phyloP scores from a whole-genome alignment of 495 filamentous ascomycete genomes.

The Glarea lozoyensis region DNA sequence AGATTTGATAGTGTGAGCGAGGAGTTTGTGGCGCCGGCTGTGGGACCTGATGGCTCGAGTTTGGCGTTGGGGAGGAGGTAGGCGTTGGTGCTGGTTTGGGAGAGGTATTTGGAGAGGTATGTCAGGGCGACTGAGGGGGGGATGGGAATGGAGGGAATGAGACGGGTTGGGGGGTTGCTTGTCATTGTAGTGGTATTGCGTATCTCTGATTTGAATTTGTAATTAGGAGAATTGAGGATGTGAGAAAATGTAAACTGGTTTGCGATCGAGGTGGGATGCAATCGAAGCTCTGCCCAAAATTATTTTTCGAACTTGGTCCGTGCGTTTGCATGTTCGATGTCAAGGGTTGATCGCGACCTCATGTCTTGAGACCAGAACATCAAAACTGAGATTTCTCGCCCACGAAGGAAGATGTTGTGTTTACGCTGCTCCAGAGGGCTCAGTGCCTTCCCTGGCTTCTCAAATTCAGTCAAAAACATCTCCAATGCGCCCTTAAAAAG shows the following conservation, averaged over 20 bases:
- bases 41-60: slow-evolving; percentile 51
- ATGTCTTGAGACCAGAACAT: too few species aligned
- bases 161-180: slow-evolving; percentile 34
- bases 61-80: slow-evolving; percentile 58
- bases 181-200: slow-evolving; percentile 23
- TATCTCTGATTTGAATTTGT: too few species aligned
- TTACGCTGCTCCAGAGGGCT: slow-evolving; percentile 18
- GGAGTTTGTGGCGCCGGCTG: slow-evolving; percentile 38
- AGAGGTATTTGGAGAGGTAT: slow-evolving; percentile 50
- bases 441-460: slow-evolving; percentile 23
- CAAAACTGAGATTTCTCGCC: too few species aligned
- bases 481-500: slow-evolving; percentile 13
- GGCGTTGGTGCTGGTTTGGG: slow-evolving; percentile 41
- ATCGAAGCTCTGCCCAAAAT: too few species aligned
- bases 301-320: too few species aligned
- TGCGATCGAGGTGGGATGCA: too few species aligned
- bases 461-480: slow-evolving; percentile 24
- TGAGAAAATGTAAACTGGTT: too few species aligned
- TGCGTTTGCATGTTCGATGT: not conserved
- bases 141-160: slow-evolving; percentile 36
- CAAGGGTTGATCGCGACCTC: not conserved
- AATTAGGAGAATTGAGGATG: too few species aligned
- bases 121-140: slow-evolving; percentile 42
- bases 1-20: slow-evolving; percentile 57
- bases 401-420: slow-evolving; percentile 20